A percentile compares a stretch with the other conserved stretches of the same genome.
phyloP scores from a whole-genome alignment of 2,329 filamentous ascomycete genomes.

The Ceratocystis alfenasii region DNA sequence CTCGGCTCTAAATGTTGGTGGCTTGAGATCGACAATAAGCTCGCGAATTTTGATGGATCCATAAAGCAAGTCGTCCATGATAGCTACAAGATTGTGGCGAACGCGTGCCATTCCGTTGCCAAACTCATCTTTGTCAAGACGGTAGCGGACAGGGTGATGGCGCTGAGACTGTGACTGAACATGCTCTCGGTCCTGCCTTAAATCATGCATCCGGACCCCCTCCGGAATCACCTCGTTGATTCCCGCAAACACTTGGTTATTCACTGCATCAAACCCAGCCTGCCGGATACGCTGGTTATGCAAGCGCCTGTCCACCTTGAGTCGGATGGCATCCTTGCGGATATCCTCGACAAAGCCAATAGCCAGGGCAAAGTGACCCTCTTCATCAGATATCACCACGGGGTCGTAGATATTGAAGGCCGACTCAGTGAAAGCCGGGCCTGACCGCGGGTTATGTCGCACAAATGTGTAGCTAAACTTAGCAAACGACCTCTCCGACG shows the following conservation, averaged over 20 bases:
- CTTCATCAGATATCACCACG: conserved; percentile 90
- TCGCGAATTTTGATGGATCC: conserved; percentile 61
- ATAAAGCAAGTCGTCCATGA: conserved; percentile 71
- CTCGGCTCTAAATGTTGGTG: conserved; percentile 59
- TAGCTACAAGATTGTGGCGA: conserved; percentile 81
- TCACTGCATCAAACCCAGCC: conserved; percentile 59
- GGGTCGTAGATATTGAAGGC: conserved; percentile 80
- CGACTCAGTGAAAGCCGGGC: conserved; percentile 81
- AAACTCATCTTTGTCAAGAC: conserved; percentile 95
- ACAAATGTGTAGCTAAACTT: conserved; percentile 76
- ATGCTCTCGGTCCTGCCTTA: not conserved
- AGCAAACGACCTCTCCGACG: conserved; percentile 70
- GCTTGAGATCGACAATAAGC: conserved; percentile 64
- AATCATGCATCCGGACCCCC: conserved; percentile 13
- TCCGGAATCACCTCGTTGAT: conserved; percentile 64
- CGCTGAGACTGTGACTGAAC: not conserved
- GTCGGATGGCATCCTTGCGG: conserved; percentile 61
- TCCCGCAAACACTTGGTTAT: conserved; percentile 77
- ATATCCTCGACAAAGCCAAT: conserved; percentile 81
- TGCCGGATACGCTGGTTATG: conserved; percentile 73
- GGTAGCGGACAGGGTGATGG: conserved; percentile 49
- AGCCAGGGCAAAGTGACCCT: conserved; percentile 86
- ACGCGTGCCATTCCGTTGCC: conserved; percentile 94
- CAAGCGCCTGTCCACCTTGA: conserved; percentile 79
- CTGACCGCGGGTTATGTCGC: conserved; percentile 49